Conservation (phyloP, 352 stramenopile species). For the Phytopythium cucurbitacearum region DNA sequence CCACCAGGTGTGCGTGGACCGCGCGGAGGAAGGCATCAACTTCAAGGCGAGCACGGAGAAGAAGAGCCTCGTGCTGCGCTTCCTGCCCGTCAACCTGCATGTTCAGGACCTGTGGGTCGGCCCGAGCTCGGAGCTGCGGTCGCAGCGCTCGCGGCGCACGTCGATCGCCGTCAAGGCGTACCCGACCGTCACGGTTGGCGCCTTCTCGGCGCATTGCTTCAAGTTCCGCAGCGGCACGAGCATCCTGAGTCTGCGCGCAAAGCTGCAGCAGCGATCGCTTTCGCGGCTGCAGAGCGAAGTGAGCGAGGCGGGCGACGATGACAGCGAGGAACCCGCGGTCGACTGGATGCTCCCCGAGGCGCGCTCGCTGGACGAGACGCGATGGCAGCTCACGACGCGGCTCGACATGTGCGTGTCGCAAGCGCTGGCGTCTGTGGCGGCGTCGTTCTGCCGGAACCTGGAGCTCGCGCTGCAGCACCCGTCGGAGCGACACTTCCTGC, state of each 20-base stretch:
- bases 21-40: constrained; percentile 63
- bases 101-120: constrained; percentile 86
- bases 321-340: constrained; percentile 10
- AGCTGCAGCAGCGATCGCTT: constrained; percentile 52
- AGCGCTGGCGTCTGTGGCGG: constrained; percentile 62
- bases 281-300: constrained; percentile 44
- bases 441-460: constrained; percentile 70
- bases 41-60: constrained; percentile 85
- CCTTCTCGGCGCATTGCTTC: constrained; percentile 77
- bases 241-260: constrained; percentile 62
- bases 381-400: constrained; percentile 74
- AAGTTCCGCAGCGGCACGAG: constrained; percentile 76
- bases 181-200: constrained; percentile 67
- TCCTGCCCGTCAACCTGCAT: constrained; percentile 80
- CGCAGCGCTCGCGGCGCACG: constrained; percentile 56
- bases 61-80: constrained; percentile 67
- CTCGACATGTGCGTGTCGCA: constrained; percentile 81
- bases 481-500: constrained; percentile 45
- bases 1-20: constrained; percentile 60
- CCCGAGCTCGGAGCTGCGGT: constrained; percentile 56
- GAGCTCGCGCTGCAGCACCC: constrained; percentile 69
- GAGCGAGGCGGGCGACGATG: constrained; percentile 20
- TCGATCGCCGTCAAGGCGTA: constrained; percentile 61
- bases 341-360: constrained; percentile 56
- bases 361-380: constrained; percentile 53